These are phyloP conservation scores for Penicillium silybi DNA, from an alignment of 495 filamentous ascomycete species.

Conservation along the genomic window DNA sequence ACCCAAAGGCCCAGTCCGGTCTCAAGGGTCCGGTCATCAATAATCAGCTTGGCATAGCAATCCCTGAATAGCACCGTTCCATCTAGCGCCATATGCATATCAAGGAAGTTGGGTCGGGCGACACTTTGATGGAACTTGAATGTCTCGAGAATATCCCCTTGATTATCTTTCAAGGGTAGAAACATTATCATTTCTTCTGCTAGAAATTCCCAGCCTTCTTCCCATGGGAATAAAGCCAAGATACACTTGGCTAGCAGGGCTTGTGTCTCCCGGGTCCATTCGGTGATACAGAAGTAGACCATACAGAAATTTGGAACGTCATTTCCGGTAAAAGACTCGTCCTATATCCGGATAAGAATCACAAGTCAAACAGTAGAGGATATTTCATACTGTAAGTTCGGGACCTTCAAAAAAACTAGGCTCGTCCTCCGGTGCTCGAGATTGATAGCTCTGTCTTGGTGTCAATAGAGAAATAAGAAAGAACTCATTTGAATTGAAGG, in stretches of 20 bases:
- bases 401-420: constrained; percentile 5
- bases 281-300: no score
- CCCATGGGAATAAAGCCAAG: no score
- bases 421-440: constrained; percentile 10
- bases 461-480: no score
- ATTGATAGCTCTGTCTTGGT: constrained; percentile 7
- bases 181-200: not conserved
- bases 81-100: constrained; percentile 12
- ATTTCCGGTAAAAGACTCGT: no score
- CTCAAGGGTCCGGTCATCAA: constrained; percentile 13
- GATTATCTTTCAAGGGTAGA: constrained; percentile 1
- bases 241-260: no score
- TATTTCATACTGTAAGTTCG: constrained; percentile 3
- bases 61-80: constrained; percentile 9
- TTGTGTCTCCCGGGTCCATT: no score
- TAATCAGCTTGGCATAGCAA: constrained; percentile 8
- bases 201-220: no score
- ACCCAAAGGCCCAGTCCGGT: constrained; percentile 10
- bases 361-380: not conserved
- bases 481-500: not conserved
- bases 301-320: no score
- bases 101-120: constrained; percentile 11
- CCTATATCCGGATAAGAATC: no score
- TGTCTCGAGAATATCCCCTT: constrained; percentile 10
- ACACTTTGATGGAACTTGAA: constrained; percentile 11